Conservation (phyloP, 2,329 filamentous ascomycete species). For the Colletotrichum eremochloae region DNA sequence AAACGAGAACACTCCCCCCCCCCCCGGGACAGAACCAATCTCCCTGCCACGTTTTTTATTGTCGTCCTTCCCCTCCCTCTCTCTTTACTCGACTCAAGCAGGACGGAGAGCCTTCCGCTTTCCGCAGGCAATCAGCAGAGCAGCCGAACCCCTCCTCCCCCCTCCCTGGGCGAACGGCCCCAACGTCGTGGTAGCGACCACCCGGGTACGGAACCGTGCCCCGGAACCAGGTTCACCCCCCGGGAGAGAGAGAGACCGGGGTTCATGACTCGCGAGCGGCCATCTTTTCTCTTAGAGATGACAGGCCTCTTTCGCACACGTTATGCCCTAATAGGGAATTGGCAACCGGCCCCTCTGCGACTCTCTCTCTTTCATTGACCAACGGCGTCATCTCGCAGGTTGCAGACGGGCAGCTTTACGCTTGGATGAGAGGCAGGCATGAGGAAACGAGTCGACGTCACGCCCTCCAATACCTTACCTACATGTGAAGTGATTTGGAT, state of each 20-base stretch:
- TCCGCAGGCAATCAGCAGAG: conserved; percentile 13
- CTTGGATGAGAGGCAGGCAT: background rate
- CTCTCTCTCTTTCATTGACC: background rate
- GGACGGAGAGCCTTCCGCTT: conserved; percentile 37
- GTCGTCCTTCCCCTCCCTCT: background rate
- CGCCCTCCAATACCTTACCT: background rate
- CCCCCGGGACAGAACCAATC: conserved; percentile 26
- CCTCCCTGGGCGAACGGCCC: conserved; percentile 29
- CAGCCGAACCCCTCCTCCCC: background rate
- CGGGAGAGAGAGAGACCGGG: background rate
- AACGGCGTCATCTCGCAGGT: conserved; percentile 13
- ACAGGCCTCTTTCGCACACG: conserved; percentile 9
- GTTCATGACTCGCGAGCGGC: conserved; percentile 35
- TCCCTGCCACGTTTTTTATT: conserved; percentile 37
- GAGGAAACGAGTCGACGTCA: background rate
- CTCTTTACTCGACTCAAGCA: conserved; percentile 29
- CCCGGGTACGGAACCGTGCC: conserved; percentile 30
- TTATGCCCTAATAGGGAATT: background rate
- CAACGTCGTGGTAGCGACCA: conserved; percentile 40
- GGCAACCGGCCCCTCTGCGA: conserved; percentile 19
- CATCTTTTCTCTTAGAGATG: conserved; percentile 12
- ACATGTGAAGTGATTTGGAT: conserved; percentile 1
- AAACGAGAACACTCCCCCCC: conserved; percentile 25
- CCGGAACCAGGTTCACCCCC: conserved; percentile 34
- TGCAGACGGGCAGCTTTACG: conserved; percentile 7